Base-by-base conservation (phyloP, 352 stramenopile species). In the Ochromonadaceae sp. region DNA sequence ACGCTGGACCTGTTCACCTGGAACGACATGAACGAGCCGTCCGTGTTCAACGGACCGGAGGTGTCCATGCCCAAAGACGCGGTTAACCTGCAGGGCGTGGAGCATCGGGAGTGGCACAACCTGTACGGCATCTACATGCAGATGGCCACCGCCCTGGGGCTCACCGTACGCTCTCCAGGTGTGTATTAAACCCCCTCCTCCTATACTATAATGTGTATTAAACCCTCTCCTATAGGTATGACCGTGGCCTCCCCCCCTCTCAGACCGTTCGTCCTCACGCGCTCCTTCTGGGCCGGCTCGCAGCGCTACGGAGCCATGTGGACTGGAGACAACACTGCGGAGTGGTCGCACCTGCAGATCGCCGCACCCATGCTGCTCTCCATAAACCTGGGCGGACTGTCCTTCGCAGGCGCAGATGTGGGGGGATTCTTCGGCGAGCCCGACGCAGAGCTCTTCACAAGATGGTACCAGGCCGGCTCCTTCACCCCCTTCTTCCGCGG, bases 21-120 rank as follows among this genome's bases (percentile, higher is more conserved):
- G 94, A 99, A 99, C 76, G 93, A 99, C 77, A 99, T 99, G 93
- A 99, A 99, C 76, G 94, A 99, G 78, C 91, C 91, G 20, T 95
- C 80, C 31, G 94, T 99, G 20, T 99, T 99, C 68, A 98, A 99
- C 66, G 92, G 93, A 17, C 93, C 93, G 0, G 94, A 99, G 76
- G 93, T 98, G n/a, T 91, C 86, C 0, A 97, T 98, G 90, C 80
- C 34, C 0, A 97, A 98, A 73, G 85, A 95, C 67, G 78, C 83
- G 38, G 68, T 80, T 40, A 96, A 88, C 67, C 67, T 96, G 12
- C 74, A 83, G 2, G 90, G 87, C 28, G 78, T 95, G 15, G 93
- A 99, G 76, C 92, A 98, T 75, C 83, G 93, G 38, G 91, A 98
- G 71, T 98, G 92, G 93, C 94, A 99, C 78, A 99, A 99, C 74